Evolutionary conservation across 2,329 filamentous ascomycete species (phyloP).

Genomic region (Fusarium virguliforme): DNA sequence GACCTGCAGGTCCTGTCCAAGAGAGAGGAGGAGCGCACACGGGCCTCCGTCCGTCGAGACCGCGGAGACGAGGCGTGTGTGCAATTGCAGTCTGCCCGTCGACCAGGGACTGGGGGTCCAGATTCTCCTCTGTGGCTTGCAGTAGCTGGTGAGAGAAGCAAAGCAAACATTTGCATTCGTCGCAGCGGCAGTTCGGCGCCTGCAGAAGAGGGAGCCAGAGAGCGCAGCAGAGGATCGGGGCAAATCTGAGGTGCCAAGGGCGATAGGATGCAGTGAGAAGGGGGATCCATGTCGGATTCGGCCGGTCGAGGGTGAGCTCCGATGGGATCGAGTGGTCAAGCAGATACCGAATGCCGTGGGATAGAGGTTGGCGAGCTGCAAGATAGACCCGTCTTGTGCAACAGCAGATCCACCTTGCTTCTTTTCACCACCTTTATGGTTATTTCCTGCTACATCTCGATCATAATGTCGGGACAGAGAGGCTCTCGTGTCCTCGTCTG

Average conservation of each 20-base stretch:
- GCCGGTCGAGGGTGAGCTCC: conserved; percentile 35
- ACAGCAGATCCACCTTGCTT: conserved; percentile 28
- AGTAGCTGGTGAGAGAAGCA: conserved; percentile 36
- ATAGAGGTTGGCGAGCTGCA: conserved; percentile 22
- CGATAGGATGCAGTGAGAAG: conserved; percentile 7
- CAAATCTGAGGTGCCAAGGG: conserved; percentile 24
- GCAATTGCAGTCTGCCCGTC: conserved; percentile 22
- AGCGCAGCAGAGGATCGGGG: conserved; percentile 26
- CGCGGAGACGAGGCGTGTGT: conserved; percentile 26
- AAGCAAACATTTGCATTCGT: conserved; percentile 13
- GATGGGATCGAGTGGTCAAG: conserved; percentile 13
- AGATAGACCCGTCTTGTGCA: conserved; percentile 29
- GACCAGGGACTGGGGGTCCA: conserved; percentile 31
- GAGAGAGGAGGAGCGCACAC: conserved; percentile 1
- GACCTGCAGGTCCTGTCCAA: not conserved
- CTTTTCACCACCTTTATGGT: conserved; percentile 18
- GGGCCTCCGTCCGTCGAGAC: not conserved
- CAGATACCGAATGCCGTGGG: conserved; percentile 21
- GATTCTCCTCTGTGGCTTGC: conserved; percentile 45
- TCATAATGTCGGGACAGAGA: not conserved
- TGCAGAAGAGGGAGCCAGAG: conserved; percentile 15
- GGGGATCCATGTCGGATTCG: conserved; percentile 28
- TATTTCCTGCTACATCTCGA: conserved; percentile 8
- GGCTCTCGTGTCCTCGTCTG: conserved; percentile 5
- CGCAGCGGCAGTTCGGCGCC: conserved; percentile 24